These are phyloP conservation scores for Cutaneotrichosporon arboriforme DNA, from an alignment of 1,284 basidiomycete genomes.

Conservation along the genomic window DNA sequence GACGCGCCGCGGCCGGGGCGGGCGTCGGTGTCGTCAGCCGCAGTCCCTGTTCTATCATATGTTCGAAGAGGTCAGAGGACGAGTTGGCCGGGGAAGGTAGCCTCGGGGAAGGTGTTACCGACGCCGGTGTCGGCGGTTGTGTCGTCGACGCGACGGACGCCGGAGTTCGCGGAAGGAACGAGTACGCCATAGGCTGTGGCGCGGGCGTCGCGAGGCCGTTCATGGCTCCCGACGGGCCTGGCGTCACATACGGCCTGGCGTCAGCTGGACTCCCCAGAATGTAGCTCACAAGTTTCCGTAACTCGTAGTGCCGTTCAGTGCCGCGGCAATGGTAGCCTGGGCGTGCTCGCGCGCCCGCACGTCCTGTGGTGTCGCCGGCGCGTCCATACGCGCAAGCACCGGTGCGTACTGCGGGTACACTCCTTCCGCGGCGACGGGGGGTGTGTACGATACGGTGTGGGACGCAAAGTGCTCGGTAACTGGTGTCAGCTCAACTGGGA, in stretches of 20 bases:
- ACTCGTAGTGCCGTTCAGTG: background rate
- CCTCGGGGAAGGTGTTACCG: constrained; percentile 4
- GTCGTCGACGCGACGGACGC: background rate
- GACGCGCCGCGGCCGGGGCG: background rate
- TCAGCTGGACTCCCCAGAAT: background rate
- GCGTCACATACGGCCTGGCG: background rate
- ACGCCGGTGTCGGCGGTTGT: constrained; percentile 16
- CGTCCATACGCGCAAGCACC: constrained; percentile 27
- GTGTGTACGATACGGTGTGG: constrained; percentile 35
- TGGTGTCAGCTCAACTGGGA: constrained; percentile 13
- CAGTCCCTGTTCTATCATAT: constrained; percentile 15
- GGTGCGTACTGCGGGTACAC: constrained; percentile 36
- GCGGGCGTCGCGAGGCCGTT: background rate
- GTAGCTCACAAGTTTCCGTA: constrained; percentile 13
- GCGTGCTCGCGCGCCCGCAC: constrained; percentile 17
- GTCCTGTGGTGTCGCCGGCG: constrained; percentile 29
- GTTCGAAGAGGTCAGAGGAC: constrained; percentile 16
- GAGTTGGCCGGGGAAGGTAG: constrained; percentile 2
- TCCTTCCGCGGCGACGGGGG: constrained; percentile 20
- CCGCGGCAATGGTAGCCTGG: background rate
- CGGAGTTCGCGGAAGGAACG: constrained; percentile 12
- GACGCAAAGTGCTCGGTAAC: constrained; percentile 46
- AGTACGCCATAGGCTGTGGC: constrained; percentile 14
- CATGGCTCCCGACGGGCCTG: background rate
- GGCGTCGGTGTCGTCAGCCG: constrained; percentile 13